Evolutionary conservation across 768 basidiomycete species (phyloP).

Genomic region (Thelephora aurantiotincta): DNA sequence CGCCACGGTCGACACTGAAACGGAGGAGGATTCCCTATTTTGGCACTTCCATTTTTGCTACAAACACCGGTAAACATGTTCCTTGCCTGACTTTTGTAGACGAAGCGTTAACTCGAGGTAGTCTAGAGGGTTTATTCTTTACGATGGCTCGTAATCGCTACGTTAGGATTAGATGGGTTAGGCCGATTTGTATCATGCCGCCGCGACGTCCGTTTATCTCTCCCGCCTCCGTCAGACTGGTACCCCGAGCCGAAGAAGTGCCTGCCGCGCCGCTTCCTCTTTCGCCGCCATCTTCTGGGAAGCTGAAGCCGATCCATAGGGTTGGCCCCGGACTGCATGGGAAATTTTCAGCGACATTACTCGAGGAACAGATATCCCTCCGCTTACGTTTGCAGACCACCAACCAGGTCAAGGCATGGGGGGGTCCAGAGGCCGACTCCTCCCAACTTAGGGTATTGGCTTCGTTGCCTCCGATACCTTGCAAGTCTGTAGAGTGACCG

Average conservation of each 20-base stretch:
- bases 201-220: not conserved
- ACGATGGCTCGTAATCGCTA: conserved; percentile 5
- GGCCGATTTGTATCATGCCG: not conserved
- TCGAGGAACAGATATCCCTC: not conserved
- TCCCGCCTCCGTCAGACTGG: not conserved
- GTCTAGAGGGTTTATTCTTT: not conserved
- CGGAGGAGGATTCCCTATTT: not conserved
- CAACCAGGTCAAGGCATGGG: conserved; percentile 33
- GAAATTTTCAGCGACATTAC: not conserved
- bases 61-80: not conserved
- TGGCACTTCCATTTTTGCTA: not conserved
- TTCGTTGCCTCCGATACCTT: conserved; percentile 13
- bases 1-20: not conserved
- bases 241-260: conserved; percentile 11
- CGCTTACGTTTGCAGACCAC: conserved; percentile 41
- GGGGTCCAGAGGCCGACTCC: conserved; percentile 25
- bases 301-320: conserved; percentile 33
- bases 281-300: conserved; percentile 24
- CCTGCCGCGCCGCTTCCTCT: conserved; percentile 19
- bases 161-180: conserved; percentile 4
- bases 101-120: not conserved
- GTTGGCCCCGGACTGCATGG: conserved; percentile 29
- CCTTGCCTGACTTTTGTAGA: not conserved
- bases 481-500: conserved; percentile 19
- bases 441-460: conserved; percentile 25